A percentile compares a stretch with the other conserved stretches of the same genome.
These are phyloP conservation scores for Beta lomatogona DNA, from an alignment of 179 eudicot genomes.

Conservation along the genomic window DNA sequence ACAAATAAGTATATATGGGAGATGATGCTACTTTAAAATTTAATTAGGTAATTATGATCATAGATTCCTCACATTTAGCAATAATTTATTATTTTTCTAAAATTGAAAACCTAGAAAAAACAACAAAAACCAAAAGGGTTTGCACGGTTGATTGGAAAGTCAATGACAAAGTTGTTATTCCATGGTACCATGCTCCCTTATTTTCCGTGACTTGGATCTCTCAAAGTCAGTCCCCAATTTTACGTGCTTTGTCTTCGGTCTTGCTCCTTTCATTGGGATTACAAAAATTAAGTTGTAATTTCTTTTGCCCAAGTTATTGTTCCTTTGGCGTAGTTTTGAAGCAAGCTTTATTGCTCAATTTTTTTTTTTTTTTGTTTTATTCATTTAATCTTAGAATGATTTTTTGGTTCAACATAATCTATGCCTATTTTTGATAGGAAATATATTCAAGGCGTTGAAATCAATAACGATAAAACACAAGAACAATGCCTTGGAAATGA, in stretches of 20 bases:
- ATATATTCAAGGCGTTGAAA: constrained; percentile 6
- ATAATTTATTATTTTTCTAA: not conserved
- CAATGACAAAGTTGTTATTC: constrained; percentile 1
- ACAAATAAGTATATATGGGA: too few relatives aligned
- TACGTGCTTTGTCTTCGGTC: constrained; percentile 22
- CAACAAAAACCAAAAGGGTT: not conserved
- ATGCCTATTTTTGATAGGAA: not conserved
- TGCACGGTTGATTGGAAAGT: not conserved
- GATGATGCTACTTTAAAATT: too few relatives aligned
- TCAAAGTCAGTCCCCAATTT: constrained; percentile 14
- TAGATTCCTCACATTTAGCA: too few relatives aligned
- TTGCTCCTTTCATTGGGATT: constrained; percentile 13
- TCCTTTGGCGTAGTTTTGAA: constrained; percentile 7
- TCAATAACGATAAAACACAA: constrained; percentile 17
- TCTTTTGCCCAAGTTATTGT: not conserved
- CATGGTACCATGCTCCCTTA: constrained; percentile 1
- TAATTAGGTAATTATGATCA: too few relatives aligned
- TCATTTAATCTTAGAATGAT: not conserved
- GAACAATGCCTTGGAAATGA: constrained; percentile 29
- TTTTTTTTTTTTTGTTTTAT: not conserved
- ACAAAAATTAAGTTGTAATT: not conserved
- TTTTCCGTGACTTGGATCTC: constrained; percentile 30
- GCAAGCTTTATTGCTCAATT: not conserved
- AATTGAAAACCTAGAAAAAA: constrained; percentile 1
- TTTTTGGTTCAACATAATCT: not conserved